phyloP scores from a whole-genome alignment of 2,329 filamentous ascomycete genomes.

The Fusarium proliferatum region DNA sequence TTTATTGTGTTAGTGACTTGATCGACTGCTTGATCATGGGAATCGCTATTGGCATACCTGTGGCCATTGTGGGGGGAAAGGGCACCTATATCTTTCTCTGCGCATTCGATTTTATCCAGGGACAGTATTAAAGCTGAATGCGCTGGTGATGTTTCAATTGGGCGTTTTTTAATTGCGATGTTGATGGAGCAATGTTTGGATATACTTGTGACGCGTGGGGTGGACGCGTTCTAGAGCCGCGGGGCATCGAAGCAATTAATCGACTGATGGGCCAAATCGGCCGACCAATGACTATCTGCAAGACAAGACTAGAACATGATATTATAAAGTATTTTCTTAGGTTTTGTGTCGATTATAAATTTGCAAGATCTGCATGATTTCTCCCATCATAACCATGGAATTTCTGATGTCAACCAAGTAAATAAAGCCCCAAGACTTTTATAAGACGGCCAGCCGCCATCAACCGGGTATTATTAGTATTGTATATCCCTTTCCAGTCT shows the following conservation, averaged over 20 bases:
- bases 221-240: conserved; percentile 40
- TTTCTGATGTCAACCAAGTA: background rate
- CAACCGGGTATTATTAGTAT: conserved; percentile 3
- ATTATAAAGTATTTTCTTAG: rapidly evolving
- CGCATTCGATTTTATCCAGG: conserved; percentile 7
- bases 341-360: background rate
- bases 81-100: background rate
- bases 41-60: conserved; percentile 42
- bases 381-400: background rate
- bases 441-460: background rate
- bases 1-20: conserved; percentile 4
- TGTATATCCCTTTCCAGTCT: background rate
- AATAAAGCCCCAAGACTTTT: background rate
- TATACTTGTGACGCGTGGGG: conserved; percentile 38
- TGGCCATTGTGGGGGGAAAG: conserved; percentile 48
- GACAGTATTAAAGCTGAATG: background rate
- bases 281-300: background rate
- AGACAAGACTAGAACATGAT: background rate
- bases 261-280: background rate
- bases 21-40: background rate
- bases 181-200: conserved; percentile 40
- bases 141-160: background rate
- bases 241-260: conserved; percentile 36
- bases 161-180: conserved; percentile 19
- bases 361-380: rapidly evolving